Conservation (phyloP, 306 rosid genomes). For the Acacia melanoxylon region DNA sequence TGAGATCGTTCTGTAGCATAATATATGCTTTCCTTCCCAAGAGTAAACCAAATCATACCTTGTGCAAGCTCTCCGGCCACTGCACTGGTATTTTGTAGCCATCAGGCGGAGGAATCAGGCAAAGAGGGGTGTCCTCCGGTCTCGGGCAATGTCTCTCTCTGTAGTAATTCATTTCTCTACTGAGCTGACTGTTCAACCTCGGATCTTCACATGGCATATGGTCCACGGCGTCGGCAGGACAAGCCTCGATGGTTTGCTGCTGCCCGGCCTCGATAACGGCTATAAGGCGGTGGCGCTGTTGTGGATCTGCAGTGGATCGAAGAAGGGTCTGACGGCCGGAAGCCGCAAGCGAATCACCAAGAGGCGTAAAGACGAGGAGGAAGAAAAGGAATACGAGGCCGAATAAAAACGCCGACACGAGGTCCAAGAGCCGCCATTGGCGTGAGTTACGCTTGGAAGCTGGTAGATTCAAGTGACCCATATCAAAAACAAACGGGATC, state of each 20-base stretch:
- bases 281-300: conserved; percentile 63
- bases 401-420: conserved; percentile 60
- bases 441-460: conserved; percentile 64
- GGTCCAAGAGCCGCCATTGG: conserved; percentile 84
- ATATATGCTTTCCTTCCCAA: neutral
- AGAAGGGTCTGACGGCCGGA: conserved; percentile 77
- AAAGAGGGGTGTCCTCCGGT: conserved; percentile 70
- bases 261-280: conserved; percentile 56
- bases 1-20: neutral
- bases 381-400: conserved; percentile 70
- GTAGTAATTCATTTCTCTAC: conserved; percentile 66
- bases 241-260: conserved; percentile 55
- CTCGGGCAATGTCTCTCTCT: conserved; percentile 87
- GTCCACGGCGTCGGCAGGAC: conserved; percentile 62
- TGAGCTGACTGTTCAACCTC: conserved; percentile 76
- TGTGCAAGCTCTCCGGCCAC: conserved; percentile 95
- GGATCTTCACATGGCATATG: conserved; percentile 99
- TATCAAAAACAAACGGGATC: conserved; percentile 44
- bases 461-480: conserved; percentile 79
- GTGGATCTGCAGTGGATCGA: conserved; percentile 68
- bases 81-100: conserved; percentile 80
- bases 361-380: conserved; percentile 65
- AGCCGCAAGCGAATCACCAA: conserved; percentile 83
- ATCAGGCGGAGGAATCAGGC: conserved; percentile 77
- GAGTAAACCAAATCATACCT: conserved; percentile 49